Base-by-base conservation (phyloP, 2,329 filamentous ascomycete genomes). In the Diaporthe ampelina region DNA sequence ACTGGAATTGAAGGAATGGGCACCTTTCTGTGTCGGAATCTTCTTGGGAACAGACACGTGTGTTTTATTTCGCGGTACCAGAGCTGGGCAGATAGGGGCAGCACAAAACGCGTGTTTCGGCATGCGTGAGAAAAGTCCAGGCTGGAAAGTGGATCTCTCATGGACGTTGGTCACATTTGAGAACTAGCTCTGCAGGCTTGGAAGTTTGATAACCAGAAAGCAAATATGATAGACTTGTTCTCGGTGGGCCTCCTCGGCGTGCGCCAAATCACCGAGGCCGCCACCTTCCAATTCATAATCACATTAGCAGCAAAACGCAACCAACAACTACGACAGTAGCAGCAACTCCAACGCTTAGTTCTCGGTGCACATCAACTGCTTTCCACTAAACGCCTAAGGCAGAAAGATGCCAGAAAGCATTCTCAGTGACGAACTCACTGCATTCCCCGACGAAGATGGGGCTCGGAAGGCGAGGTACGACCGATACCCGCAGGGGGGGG, bases 161-260 rank as follows among this genome's bases (percentile, higher is more conserved):
- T 50, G 26, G 8, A 9, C 21, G 61, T 67, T 67, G 61, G 26
- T 67, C 43, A 32, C 59, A 24, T n/a, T 32, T 32, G 26, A 4
- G 40, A n/a, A 35, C 29, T 48, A 52, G 45, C 43, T n/a, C 43
- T 67, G 43, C 61, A 50, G 43, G 61, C 43, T 37, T 67, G 61
- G 61, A 26, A n/a, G 24, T 15, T n/a, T 65, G 59, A 48, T 26
- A 50, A 65, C 40, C 40, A 48, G 59, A 35, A n/a, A 48, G 43
- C 13, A 63, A 65, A 65, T 48, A 45, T 50, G 59, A 65, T 50
- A 65, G 59, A 65, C 50, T 65, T 35, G 59, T 48, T 48, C 24
- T 65, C 32, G 59, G 59, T 65, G 59, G 59, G 59, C 43, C 43
- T 21, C 26, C 26, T 35, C 59, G 59, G 43, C 59, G 29, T 26